Evolutionary conservation across 306 rosid genomes (phyloP).

Genomic region (Vigna unguiculata): DNA sequence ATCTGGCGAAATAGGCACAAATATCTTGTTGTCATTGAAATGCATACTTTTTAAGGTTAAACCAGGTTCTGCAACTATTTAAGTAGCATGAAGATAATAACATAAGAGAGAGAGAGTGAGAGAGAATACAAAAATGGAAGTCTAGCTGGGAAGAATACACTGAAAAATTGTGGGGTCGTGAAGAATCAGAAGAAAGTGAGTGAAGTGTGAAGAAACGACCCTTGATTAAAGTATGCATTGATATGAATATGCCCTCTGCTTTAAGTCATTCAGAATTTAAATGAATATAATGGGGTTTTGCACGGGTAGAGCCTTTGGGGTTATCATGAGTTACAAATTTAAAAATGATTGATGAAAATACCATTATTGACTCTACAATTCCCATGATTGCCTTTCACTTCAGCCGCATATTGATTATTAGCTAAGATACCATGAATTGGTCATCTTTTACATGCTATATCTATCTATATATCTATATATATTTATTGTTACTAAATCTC

Average conservation of each 20-base stretch:
- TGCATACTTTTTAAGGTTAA: slow-evolving; percentile 3
- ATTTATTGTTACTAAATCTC: neutral
- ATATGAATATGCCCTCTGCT: slow-evolving; percentile 38
- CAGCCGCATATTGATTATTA: slow-evolving; percentile 39
- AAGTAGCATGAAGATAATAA: too few species aligned
- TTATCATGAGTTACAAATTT: slow-evolving; percentile 29
- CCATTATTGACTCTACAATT: slow-evolving; percentile 42
- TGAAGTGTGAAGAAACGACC: slow-evolving; percentile 48
- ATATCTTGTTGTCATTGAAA: slow-evolving; percentile 5
- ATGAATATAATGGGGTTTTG: slow-evolving; percentile 30
- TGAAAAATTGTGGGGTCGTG: slow-evolving; percentile 50
- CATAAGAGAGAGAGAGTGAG: neutral
- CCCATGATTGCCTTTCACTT: slow-evolving; percentile 44
- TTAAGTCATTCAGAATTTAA: slow-evolving; percentile 29
- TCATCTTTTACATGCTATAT: neutral
- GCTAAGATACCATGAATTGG: slow-evolving; percentile 23
- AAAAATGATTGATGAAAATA: slow-evolving; percentile 27
- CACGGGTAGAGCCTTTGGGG: slow-evolving; percentile 47
- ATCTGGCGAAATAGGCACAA: slow-evolving; percentile 39
- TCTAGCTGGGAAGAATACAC: slow-evolving; percentile 51
- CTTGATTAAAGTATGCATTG: slow-evolving; percentile 42
- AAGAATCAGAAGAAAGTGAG: slow-evolving; percentile 52
- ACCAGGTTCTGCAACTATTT: slow-evolving; percentile 28
- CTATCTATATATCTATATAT: too few species aligned
- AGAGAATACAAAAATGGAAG: slow-evolving; percentile 40